Evolutionary conservation across 2,329 filamentous ascomycete species (phyloP), one percentile per base, ranked within the genome.

Genomic region (Fusarium circinatum): DNA sequence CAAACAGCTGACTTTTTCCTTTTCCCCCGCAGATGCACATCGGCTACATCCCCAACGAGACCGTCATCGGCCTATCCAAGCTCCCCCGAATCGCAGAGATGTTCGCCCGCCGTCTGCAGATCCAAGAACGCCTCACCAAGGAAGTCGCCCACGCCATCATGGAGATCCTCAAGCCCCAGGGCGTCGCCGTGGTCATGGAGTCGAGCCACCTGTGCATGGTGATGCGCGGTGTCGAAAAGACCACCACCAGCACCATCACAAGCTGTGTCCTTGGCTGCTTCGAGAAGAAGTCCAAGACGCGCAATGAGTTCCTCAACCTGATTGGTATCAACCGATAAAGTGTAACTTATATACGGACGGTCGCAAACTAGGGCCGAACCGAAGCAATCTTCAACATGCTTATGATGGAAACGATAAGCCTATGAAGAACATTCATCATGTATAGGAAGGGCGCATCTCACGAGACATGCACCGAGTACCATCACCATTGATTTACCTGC

Each of bases 211-310:
- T 98, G 52, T 99, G 96, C 86, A 99, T 98, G 96, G 95, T 98
- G 22, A 98, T 98, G 95, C 91, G 96, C 52, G 96, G 96, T n/a
- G 96, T 99, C 15, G 90, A 98, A 81, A 98, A 99, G 87, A 95
- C 94, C 1, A 90, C 88, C 45, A 92, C 93, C 57, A 93, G 90
- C 24, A 98, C 96, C 12, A 96, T 97, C 42, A 99, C 96, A 24
- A 98, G 95, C 85, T 98, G 96, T 82, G 97, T 99, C 84, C 89
- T 98, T n/a, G 96, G 96, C 44, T 95, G 95, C 79, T 97, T 99
- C 87, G 92, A 98, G 80, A 92, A 92, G 69, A 94, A 94, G 78
- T 94, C 94, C 70, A 98, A 98, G 88, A 98, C 96, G 17, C 88
- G 96, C 78, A 97, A 98, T 81, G 96, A 99, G 83, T 99, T 99